A percentile compares a stretch with the other conserved stretches of the same genome.
Evolutionary conservation across 352 stramenopile genomes (phyloP).

Genomic region (Aphanomyces stellatus): DNA sequence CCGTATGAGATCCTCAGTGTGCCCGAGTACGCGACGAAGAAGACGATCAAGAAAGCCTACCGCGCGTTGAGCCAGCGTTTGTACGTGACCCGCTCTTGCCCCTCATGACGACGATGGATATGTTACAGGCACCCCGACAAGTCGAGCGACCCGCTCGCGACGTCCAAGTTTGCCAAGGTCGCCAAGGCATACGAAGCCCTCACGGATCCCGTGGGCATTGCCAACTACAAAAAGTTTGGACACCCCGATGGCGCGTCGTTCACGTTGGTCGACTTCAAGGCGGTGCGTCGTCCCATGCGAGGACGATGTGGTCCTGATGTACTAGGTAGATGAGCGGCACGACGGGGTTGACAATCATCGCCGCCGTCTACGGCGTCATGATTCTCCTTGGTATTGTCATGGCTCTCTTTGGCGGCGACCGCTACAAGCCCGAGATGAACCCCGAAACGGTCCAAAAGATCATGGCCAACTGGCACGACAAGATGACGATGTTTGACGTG

Average conservation of each 20-base stretch:
- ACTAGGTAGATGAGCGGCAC: constrained; percentile 32
- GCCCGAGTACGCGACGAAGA: constrained; percentile 36
- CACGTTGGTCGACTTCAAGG: constrained; percentile 14
- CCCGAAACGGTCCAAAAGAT: background rate
- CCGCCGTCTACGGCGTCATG: constrained; percentile 57
- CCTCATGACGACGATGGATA: background rate
- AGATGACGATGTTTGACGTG: constrained; percentile 12
- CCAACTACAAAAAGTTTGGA: constrained; percentile 73
- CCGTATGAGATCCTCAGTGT: constrained; percentile 80
- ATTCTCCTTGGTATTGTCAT: constrained; percentile 54
- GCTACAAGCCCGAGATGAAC: constrained; percentile 13
- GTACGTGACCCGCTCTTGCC: background rate
- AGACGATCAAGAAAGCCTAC: constrained; percentile 73
- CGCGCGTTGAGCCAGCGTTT: constrained; percentile 50
- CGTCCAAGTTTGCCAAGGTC: constrained; percentile 50
- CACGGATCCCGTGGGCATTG: constrained; percentile 54
- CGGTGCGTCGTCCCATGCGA: constrained; percentile 46
- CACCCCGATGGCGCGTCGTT: constrained; percentile 51
- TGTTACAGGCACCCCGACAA: constrained; percentile 68
- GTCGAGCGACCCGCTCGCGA: constrained; percentile 35
- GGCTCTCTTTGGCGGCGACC: constrained; percentile 28
- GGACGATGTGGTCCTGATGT: constrained; percentile 56
- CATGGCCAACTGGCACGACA: constrained; percentile 12
- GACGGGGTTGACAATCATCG: constrained; percentile 42
- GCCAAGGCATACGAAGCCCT: constrained; percentile 83